Evolutionary conservation across 257 asterid genomes (phyloP), one percentile per base, ranked within the genome.

Genomic region (Solanum okadae): DNA sequence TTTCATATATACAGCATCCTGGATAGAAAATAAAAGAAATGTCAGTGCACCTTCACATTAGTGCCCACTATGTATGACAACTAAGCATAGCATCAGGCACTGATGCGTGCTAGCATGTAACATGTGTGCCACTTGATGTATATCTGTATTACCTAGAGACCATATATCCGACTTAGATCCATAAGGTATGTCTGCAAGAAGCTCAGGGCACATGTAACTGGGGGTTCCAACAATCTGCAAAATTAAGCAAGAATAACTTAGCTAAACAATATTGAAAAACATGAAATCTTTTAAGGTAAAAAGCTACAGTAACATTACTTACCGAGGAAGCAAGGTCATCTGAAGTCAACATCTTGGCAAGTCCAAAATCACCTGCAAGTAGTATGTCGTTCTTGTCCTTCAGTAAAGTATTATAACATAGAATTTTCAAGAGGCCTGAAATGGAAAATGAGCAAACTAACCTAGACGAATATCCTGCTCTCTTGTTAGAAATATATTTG

Each of bases 191-290:
- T 95, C 99, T 63, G 98, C 96, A 89, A 96, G 99, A 88, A 96
- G 95, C 93, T 96, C 99, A 86, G 99, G 99, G 90, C 99, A 96
- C 98, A 96, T 96, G 85, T 96, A 96, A 93, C 98, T 96, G 87
- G 99, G 98, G 87, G 99, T 95, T 87, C 99, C 99, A 86, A 96
- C 99, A 87, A 96, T 94, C 99, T 96, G 94, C 77, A 83, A 83
- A 78, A 65, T 87, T 34, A 88, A 87, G 10, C 49, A 87, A 86
- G 87, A 46, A 81, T 37, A 87, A 35, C 42, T 88, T 86, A 84
- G 79, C 56, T 42, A 87, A 87, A 87, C 27, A 86, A 40, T 84
- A 33, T 37, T 79, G 42, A 76, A 42, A 88, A 78, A 59, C 13
- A 40, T 71, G 88, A 76, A 31, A 86, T 44, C 68, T n/a, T 76